Evolutionary conservation across 768 basidiomycete genomes (phyloP), one percentile per base, ranked within the genome.

Genomic region (Nevesoporus exiguus): DNA sequence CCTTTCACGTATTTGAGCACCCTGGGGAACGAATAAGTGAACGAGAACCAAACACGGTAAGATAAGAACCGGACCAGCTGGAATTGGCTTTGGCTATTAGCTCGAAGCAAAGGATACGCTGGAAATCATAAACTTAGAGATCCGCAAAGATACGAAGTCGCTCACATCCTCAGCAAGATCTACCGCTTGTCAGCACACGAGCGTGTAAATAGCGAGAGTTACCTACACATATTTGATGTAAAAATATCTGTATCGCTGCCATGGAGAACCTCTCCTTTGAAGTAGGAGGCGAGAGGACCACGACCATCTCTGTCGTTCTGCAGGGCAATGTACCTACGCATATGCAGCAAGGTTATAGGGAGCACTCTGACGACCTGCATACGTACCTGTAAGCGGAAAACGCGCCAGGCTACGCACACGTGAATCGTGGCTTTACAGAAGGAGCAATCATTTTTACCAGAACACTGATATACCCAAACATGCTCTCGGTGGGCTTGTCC

Each of bases 391-490:
- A 96, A 0, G 93, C 94, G 17, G 93, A 97, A 73, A 95, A 96
- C 30, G 94, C 93, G 24, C 91, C 91, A n/a, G 92, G 93, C 83
- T 89, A 51, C 14, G 45, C 19, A n/a, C 25, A 53, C 7, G 55
- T 66, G 25, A 66, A 51, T 56, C 14, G 8, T 25, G 24, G 40
- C 21, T 52, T 49, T 17, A 47, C n/a, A 39, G 8, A n/a, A 27
- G 36, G 36, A 45, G 17, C 21, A 39, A 51, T 24, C 4, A 31
- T 46, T 59, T 78, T 54, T 57, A 90, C 88, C 75, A 98, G 67
- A 31, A 99, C 95, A 41, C 91, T 91, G 67, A 98, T 97, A 66
- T 97, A 96, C n/a, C 94, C 94, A 66, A 95, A 94, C 69, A 93
- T 78, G 3, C 83, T 85, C 65, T 95, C 93, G 0, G 84, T 90